phyloP scores from a whole-genome alignment of 2,329 filamentous ascomycete species.

The Orbilia quercus region DNA sequence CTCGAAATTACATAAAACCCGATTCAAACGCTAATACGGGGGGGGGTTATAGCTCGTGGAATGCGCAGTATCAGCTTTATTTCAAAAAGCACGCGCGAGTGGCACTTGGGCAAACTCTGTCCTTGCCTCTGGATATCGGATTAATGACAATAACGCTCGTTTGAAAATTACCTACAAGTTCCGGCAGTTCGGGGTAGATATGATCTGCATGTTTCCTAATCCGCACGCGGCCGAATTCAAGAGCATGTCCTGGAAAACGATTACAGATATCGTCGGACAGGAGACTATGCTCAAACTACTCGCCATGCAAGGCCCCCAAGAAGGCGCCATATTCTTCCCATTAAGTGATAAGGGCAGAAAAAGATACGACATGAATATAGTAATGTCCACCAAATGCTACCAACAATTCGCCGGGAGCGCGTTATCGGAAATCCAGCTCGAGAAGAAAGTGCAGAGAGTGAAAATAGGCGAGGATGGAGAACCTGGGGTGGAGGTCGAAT shows the following conservation, averaged over 20 bases:
- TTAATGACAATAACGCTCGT: constrained; percentile 27
- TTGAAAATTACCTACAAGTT: constrained; percentile 52
- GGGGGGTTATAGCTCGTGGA: constrained; percentile 40
- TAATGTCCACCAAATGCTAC: constrained; percentile 41
- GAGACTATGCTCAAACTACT: constrained; percentile 65
- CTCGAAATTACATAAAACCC: not conserved
- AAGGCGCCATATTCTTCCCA: constrained; percentile 43
- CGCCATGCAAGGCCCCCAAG: constrained; percentile 39
- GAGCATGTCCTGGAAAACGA: constrained; percentile 75
- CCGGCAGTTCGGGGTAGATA: constrained; percentile 57
- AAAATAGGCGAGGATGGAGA: not conserved
- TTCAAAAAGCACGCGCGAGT: constrained; percentile 31
- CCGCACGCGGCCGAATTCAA: constrained; percentile 77
- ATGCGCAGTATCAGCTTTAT: constrained; percentile 31
- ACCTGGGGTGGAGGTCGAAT: constrained; percentile 4
- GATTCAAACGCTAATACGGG: no score
- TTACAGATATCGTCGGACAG: constrained; percentile 78
- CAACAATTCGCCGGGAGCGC: constrained; percentile 43
- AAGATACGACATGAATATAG: constrained; percentile 8
- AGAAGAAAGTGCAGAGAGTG: constrained; percentile 22
- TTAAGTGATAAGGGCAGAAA: constrained; percentile 30
- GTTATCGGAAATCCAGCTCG: constrained; percentile 46
- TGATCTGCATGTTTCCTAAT: constrained; percentile 70
- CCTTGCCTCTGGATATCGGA: constrained; percentile 28
- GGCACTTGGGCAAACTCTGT: constrained; percentile 39